Evolutionary conservation across 352 stramenopile genomes (phyloP), one percentile per base, ranked within the genome.

Genomic region (Globisporangium okanoganense): DNA sequence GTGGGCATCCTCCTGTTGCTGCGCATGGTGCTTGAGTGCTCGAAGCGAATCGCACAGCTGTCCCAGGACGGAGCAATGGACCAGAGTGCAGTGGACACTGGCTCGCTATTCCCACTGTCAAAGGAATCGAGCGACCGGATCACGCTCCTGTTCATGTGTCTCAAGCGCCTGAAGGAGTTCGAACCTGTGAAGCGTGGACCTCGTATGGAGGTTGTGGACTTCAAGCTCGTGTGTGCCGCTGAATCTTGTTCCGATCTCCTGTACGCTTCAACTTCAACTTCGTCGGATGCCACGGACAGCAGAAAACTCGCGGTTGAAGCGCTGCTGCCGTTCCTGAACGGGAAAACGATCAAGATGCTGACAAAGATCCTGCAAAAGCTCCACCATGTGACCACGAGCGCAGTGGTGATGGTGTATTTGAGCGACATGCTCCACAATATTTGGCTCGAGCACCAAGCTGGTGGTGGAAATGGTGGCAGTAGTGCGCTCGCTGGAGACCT

Each of bases 281-380:
- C 31, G 14, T 55, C 27, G 10, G 40, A 9, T 20, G 49, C 49
- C 29, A 38, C 38, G 13, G 47, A 49, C 5, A 56, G 66, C 44
- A 59, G 68, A 5, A 47, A 74, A 5, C 36, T 64, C 8, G 82
- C 84, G 0, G 68, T 88, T 35, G 50, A 76, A 51, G 78, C 78
- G 3, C 72, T 77, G 20, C 58, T 69, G 0, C 78, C 81, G 0
- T 76, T 88, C 53, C 62, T 92, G 16, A 91, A 60, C 12, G 64
- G 56, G 51, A 79, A 83, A 29, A 83, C 73, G 4, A 78, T 93
- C 65, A 91, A 91, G 56, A 67, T 85, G 44, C 63, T 88, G 16
- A 90, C 79, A 0, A 93, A 91, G 53, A 76, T 93, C 20, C 58
- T 93, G 44, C 79, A 85, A 51, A 89, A 88, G 43, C 43, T 91